These are phyloP conservation scores for Coemansia sp. DNA, from an alignment of 192 early-diverging fungal genomes.

Conservation along the genomic window DNA sequence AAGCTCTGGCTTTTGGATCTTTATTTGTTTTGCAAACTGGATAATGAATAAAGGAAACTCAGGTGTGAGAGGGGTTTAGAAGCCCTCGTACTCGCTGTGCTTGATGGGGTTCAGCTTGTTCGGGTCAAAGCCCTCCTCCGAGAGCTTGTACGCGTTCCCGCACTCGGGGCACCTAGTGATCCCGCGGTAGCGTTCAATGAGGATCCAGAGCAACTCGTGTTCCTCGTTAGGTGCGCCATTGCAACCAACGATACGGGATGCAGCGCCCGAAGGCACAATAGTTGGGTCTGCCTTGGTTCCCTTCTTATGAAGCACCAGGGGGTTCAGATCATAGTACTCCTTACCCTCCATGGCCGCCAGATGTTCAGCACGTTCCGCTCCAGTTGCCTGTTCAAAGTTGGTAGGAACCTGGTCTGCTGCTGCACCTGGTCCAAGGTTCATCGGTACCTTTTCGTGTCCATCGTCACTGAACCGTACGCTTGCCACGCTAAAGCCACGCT, in stretches of 20 bases:
- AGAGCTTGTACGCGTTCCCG: conserved; percentile 76
- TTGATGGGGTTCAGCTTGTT: conserved; percentile 17
- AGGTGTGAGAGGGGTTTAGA: background rate
- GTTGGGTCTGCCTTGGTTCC: conserved; percentile 86
- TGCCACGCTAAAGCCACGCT: conserved; percentile 34
- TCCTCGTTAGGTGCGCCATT: conserved; percentile 90
- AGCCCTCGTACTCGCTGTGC: conserved; percentile 16
- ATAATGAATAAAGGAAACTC: too few species aligned
- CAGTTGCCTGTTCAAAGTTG: conserved; percentile 86
- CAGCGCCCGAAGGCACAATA: conserved; percentile 78
- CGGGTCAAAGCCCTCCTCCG: conserved; percentile 47
- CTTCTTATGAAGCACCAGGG: conserved; percentile 68
- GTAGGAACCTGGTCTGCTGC: conserved; percentile 72
- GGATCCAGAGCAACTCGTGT: conserved; percentile 91
- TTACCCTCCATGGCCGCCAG: conserved; percentile 81
- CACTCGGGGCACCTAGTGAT: conserved; percentile 96
- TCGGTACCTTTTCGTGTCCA: conserved; percentile 23
- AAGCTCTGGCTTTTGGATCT: too few species aligned
- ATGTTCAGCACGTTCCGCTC: conserved; percentile 88
- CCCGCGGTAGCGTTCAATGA: conserved; percentile 71
- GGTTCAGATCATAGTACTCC: conserved; percentile 86
- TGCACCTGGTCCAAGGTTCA: conserved; percentile 63
- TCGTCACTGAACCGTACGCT: conserved; percentile 25
- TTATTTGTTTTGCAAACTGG: too few species aligned
- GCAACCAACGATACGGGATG: conserved; percentile 88